Percentiles rank a stretch among this genome's conserved stretches.
Evolutionary conservation across 2,329 filamentous ascomycete species (phyloP).

Genomic region (Tolypocladium ovalisporum): DNA sequence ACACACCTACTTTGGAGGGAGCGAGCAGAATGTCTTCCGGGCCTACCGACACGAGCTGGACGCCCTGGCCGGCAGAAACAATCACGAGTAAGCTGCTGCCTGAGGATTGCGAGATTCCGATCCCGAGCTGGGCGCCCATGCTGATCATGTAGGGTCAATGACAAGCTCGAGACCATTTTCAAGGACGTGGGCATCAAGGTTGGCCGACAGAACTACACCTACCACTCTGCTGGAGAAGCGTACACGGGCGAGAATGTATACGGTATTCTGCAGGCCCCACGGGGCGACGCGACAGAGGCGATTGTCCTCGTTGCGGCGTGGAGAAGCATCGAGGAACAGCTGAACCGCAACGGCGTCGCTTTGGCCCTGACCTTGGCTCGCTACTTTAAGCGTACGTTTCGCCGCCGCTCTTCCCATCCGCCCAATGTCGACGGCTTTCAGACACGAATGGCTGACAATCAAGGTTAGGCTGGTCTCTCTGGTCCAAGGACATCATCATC

Average conservation of each 20-base stretch:
- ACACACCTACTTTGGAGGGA: conserved; percentile 94
- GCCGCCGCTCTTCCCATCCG: neutral
- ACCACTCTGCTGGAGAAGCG: conserved; percentile 62
- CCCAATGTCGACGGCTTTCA: neutral
- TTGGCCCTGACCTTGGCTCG: conserved; percentile 77
- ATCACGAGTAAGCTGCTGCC: conserved; percentile 34
- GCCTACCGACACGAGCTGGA: conserved; percentile 82
- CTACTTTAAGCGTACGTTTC: conserved; percentile 71
- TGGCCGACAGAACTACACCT: conserved; percentile 79
- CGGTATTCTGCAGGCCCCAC: conserved; percentile 81
- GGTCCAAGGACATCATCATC: conserved; percentile 98
- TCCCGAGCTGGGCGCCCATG: neutral
- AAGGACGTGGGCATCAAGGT: conserved; percentile 74
- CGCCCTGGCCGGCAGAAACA: conserved; percentile 40
- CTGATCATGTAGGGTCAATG: conserved; percentile 40
- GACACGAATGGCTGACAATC: conserved; percentile 8
- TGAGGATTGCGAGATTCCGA: neutral
- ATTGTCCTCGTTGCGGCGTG: conserved; percentile 87
- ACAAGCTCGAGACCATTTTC: conserved; percentile 66
- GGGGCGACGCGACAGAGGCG: conserved; percentile 93
- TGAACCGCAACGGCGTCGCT: conserved; percentile 81
- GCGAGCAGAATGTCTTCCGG: conserved; percentile 87
- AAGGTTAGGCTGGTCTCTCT: conserved; percentile 74
- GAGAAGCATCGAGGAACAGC: conserved; percentile 65
- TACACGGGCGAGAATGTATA: conserved; percentile 85